These are phyloP conservation scores for Batkoa obscura DNA, from an alignment of 371 early-diverging fungal species.

Conservation along the genomic window DNA sequence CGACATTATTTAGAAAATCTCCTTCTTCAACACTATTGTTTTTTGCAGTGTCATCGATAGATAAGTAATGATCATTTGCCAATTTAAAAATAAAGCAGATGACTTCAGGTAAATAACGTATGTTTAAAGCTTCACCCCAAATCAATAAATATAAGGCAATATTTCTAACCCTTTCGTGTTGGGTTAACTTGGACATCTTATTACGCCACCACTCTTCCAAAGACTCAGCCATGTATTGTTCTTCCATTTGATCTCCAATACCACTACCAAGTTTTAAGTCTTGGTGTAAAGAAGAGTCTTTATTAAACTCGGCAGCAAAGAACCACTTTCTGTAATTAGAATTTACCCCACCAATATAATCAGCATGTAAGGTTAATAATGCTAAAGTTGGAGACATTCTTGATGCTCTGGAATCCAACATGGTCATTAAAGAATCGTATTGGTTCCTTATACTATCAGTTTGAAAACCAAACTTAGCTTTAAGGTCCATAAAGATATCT, in stretches of 20 bases:
- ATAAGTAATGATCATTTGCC: slow-evolving; percentile 34
- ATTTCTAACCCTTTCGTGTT: slow-evolving; percentile 46
- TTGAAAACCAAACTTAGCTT: slow-evolving; percentile 63
- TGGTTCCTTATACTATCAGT: slow-evolving; percentile 54
- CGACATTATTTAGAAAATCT: slow-evolving; percentile 42
- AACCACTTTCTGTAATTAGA: slow-evolving; percentile 77
- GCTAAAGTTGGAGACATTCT: slow-evolving; percentile 56
- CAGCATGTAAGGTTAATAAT: slow-evolving; percentile 56
- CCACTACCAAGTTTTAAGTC: slow-evolving; percentile 12
- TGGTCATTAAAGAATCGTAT: slow-evolving; percentile 51
- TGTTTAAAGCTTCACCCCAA: slow-evolving; percentile 74
- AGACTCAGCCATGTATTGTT: slow-evolving; percentile 19
- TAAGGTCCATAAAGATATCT: slow-evolving; percentile 36
- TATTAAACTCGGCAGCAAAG: slow-evolving; percentile 61
- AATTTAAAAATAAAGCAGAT: slow-evolving; percentile 73
- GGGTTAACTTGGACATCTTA: slow-evolving; percentile 50
- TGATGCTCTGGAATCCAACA: slow-evolving; percentile 71
- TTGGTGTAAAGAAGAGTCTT: slow-evolving; percentile 24
- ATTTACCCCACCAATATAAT: slow-evolving; percentile 68
- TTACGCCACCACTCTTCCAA: slow-evolving; percentile 47
- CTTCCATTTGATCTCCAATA: slow-evolving; percentile 11
- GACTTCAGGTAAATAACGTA: slow-evolving; percentile 60
- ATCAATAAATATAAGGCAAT: slow-evolving; percentile 59
- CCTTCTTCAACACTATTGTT: slow-evolving; percentile 26
- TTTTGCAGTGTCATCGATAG: not conserved